Conservation (phyloP, 2,329 filamentous ascomycete genomes). For the Aureobasidium sp. region DNA sequence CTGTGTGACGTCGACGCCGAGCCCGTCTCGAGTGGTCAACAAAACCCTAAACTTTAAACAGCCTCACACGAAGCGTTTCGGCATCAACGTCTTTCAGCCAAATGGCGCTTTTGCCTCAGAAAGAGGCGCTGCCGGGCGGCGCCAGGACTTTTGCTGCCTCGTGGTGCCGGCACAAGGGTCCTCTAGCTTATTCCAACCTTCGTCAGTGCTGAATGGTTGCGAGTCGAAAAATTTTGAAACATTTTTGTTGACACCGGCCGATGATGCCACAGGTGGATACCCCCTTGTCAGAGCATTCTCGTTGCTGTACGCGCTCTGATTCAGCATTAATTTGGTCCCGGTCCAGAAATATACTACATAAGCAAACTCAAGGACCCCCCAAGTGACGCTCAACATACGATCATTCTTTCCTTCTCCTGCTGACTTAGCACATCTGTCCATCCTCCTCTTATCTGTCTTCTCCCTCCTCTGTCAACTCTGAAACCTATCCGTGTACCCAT, state of each 20-base stretch:
- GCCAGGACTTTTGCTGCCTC: slow-evolving; percentile 8
- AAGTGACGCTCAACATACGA: neutral
- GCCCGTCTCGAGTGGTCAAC: slow-evolving; percentile 1
- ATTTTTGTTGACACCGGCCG: slow-evolving; percentile 14
- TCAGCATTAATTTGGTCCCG: slow-evolving; percentile 9
- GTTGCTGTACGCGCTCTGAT: slow-evolving; percentile 7
- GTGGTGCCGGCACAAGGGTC: slow-evolving; percentile 11
- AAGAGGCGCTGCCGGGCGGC: neutral
- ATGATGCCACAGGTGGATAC: slow-evolving; percentile 15
- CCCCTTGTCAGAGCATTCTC: slow-evolving; percentile 10
- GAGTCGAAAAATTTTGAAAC: slow-evolving; percentile 10
- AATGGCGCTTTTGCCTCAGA: slow-evolving; percentile 8
- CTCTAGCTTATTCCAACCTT: slow-evolving; percentile 10
- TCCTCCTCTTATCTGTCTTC: neutral
- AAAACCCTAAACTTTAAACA: slow-evolving; percentile 7
- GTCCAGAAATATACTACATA: slow-evolving; percentile 14
- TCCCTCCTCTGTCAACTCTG: slow-evolving; percentile 8
- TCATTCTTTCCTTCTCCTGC: slow-evolving; percentile 5
- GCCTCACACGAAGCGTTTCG: slow-evolving; percentile 11
- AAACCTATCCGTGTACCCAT: neutral
- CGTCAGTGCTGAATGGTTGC: slow-evolving; percentile 12
- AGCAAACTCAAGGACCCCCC: slow-evolving; percentile 2
- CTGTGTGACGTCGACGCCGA: slow-evolving; percentile 4
- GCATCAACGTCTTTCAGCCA: slow-evolving; percentile 6
- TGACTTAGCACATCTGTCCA: slow-evolving; percentile 5